A percentile compares a stretch with the other conserved stretches of the same genome.
Evolutionary conservation across 129 eudicot species (phyloP).

Genomic region (Cynara cardunculus): DNA sequence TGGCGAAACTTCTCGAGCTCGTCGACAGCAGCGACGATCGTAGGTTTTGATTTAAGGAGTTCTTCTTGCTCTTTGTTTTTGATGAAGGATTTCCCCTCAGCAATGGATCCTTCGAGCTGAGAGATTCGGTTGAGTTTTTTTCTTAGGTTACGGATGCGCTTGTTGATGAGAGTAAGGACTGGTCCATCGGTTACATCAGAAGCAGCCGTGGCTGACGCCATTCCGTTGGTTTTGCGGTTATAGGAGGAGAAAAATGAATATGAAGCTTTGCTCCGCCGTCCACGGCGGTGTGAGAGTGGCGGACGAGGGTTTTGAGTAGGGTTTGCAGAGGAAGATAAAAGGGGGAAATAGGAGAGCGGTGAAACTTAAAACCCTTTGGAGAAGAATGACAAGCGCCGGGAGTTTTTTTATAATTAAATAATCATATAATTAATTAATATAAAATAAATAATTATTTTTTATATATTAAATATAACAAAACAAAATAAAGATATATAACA

Average conservation of each 20-base stretch:
- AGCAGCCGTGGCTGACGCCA: conserved; percentile 53
- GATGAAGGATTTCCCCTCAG: conserved; percentile 57
- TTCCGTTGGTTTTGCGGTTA: not conserved
- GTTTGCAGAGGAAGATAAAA: conserved; percentile 18
- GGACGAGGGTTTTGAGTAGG: conserved; percentile 39
- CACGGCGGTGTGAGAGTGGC: conserved; percentile 31
- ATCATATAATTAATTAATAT: not conserved
- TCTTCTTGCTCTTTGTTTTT: conserved; percentile 83
- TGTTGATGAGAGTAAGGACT: conserved; percentile 70
- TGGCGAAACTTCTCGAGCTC: conserved; percentile 85
- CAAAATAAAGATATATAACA: too few relatives aligned
- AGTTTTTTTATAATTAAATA: not conserved
- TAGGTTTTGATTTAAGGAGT: conserved; percentile 50
- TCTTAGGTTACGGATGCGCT: conserved; percentile 81
- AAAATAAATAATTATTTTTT: too few relatives aligned
- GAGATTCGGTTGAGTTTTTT: conserved; percentile 79
- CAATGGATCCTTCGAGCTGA: conserved; percentile 64
- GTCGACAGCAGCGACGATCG: conserved; percentile 54
- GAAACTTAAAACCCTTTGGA: not conserved
- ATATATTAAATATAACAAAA: too few relatives aligned
- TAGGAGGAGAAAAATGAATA: not conserved
- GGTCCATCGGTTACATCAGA: conserved; percentile 70
- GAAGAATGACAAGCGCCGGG: not conserved
- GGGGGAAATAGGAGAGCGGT: not conserved
- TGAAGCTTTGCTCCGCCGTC: conserved; percentile 36